phyloP scores from a whole-genome alignment of 495 filamentous ascomycete species.

The Oleoguttula mirabilis region DNA sequence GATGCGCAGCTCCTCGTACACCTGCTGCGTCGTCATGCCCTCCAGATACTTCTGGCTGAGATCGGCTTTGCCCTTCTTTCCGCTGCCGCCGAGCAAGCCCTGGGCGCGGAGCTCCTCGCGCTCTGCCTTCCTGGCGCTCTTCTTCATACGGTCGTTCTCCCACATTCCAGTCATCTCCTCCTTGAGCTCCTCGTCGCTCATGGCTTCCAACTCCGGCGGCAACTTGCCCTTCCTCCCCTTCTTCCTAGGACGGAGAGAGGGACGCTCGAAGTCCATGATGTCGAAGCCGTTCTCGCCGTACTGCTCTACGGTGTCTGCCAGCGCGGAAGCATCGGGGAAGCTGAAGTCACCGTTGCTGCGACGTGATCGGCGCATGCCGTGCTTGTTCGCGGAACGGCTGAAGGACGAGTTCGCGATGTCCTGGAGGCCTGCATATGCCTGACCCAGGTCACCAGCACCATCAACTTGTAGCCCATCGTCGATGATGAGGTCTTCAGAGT shows the following conservation, averaged over 20 bases:
- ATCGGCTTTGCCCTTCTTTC: slow-evolving; percentile 47
- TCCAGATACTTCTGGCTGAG: slow-evolving; percentile 58
- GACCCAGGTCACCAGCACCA: slow-evolving; percentile 12
- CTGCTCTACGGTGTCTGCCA: slow-evolving; percentile 54
- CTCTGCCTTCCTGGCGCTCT: slow-evolving; percentile 63
- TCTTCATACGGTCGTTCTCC: slow-evolving; percentile 70
- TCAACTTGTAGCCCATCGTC: slow-evolving; percentile 34
- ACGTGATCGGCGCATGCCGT: slow-evolving; percentile 1
- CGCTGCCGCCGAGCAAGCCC: slow-evolving; percentile 57
- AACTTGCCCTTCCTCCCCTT: slow-evolving; percentile 41
- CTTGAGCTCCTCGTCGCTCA: slow-evolving; percentile 68
- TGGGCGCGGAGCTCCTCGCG: slow-evolving; percentile 65
- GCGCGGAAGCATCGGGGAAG: slow-evolving; percentile 47
- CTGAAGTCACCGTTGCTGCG: slow-evolving; percentile 4
- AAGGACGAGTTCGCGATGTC: slow-evolving; percentile 7
- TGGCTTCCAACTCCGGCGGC: slow-evolving; percentile 34
- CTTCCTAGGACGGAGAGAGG: slow-evolving; percentile 41
- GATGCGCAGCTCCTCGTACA: slow-evolving; percentile 55
- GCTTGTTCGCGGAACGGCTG: not conserved
- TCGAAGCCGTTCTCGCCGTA: slow-evolving; percentile 61
- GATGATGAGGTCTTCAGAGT: slow-evolving; percentile 44
- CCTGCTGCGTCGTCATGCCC: slow-evolving; percentile 57
- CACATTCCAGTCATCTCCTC: slow-evolving; percentile 47
- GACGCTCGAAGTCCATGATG: slow-evolving; percentile 69
- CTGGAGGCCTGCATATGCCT: slow-evolving; percentile 5